Base-by-base conservation (phyloP, 768 basidiomycete species). In the Paxillus ammoniavirescens region DNA sequence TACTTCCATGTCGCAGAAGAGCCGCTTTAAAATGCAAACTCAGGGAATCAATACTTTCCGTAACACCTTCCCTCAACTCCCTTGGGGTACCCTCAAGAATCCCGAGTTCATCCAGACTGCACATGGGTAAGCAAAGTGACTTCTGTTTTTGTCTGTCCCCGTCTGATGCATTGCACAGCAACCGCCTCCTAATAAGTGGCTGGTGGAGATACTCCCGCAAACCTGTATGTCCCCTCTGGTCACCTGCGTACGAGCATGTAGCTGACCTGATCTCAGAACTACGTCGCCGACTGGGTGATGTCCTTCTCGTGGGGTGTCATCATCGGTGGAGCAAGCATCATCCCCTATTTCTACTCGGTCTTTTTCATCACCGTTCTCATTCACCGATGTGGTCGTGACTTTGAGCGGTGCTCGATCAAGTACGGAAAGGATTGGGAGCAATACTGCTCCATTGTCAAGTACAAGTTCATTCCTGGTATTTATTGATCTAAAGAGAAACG, bases 171-270 rank as follows among this genome's bases (percentile, higher is more conserved):
- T 52, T 45, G 53, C n/a, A 13, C 55, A 90, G 93, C 21, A 97
- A 94, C 67, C 89, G 93, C 52, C 84, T 99, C 9, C 77, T 99
- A 54, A 89, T 89, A 9, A 87, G 86, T 57, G 97, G 97, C 26
- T 94, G 90, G 89, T 99, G 97, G 97, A 82, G 77, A 41, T 94
- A 84, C 66, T 89, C 91, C 23, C 86, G 96, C 71, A 99, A 99
- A 73, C 94, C 94, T 31, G 89, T 89, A 70, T 41, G 84, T 75
- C 13, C 28, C 18, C n/a, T 30, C 18, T n/a, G 26, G 37, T 7
- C 21, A 23, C 26, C 15, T 40, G 1, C 18, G 15, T 30, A 40
- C 26, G 33, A 49, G 23, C 31, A 30, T 36, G 40, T 52, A 35
- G 12, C 43, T 56, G 47, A 60, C 12, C 37, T 26, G 28, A 9